Base-by-base conservation (phyloP, 2,329 filamentous ascomycete species). In the Penicillium capsulatum region DNA sequence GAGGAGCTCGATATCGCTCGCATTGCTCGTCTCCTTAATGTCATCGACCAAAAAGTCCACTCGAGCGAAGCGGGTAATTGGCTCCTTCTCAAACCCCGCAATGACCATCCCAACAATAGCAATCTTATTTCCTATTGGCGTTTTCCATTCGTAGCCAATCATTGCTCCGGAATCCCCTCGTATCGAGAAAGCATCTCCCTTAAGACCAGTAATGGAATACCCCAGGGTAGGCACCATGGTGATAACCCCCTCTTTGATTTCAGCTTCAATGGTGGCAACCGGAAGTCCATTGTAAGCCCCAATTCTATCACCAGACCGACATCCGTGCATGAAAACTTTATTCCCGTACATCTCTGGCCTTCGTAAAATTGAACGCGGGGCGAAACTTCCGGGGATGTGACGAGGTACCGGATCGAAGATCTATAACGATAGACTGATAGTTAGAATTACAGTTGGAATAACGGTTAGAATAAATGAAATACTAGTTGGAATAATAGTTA, bases 131-230 rank as follows among this genome's bases (percentile, higher is more conserved):
- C 26, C 26, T 28, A 4, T 28, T 28, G 26, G 11, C n/a, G 26
- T 28, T 6, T 28, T 28, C n/a, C 26, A 4, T 6, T 7, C 13
- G 26, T 14, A 28, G 26, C 13, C n/a, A 4, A 28, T 14, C 5
- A 28, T 28, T 28, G 26, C 26, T n/a, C 26, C 26, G 26, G 26
- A 28, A 28, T 28, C 26, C 26, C 26, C 26, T 28, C 13, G 26
- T 11, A 28, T 11, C 6, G 26, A 28, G 11, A 28, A 28, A 28
- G 26, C 26, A 6, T 28, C 6, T 28, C 26, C 26, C 4, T 14
- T 28, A 28, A 28, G 26, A 28, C 26, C 26, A 28, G 26, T 28
- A 28, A 28, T 28, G 26, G 26, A 28, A 28, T 28, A n/a, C 26
- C n/a, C 26, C 6, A 28, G 13, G 26, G 26, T 28, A n/a, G 26